Percentiles rank a stretch among this genome's conserved stretches.
Evolutionary conservation across 345 rosid genomes (phyloP).

Genomic region (Euclidium syriacum): DNA sequence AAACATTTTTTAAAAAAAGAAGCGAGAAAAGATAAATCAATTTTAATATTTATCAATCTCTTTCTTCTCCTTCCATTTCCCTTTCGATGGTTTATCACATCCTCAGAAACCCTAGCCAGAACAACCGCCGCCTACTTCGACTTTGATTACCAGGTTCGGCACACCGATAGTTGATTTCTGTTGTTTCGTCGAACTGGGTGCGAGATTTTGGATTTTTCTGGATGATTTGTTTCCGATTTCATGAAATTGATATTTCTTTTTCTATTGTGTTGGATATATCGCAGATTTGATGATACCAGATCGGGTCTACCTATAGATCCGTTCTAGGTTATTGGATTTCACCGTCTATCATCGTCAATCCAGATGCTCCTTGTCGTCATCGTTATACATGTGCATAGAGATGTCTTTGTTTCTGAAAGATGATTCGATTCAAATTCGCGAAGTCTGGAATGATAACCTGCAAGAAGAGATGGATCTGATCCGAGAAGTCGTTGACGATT

Average conservation of each 20-base stretch:
- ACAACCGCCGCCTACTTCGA: conserved; percentile 4
- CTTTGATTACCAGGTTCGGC: conserved; percentile 17
- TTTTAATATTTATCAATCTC: not conserved
- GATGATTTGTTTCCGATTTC: not conserved
- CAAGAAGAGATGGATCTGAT: conserved; percentile 62
- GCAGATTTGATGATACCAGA: conserved; percentile 28
- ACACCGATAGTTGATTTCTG: not conserved
- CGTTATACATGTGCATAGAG: conserved; percentile 5
- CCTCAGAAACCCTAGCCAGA: conserved; percentile 21
- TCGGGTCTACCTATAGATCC: conserved; percentile 29
- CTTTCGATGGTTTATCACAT: conserved; percentile 15
- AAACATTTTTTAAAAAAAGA: not conserved
- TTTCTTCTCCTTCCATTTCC: not conserved
- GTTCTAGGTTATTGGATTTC: conserved; percentile 12
- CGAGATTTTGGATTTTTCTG: not conserved
- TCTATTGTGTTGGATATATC: not conserved
- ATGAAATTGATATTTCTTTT: not conserved
- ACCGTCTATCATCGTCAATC: not conserved
- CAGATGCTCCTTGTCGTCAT: conserved; percentile 7
- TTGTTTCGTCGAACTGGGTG: not conserved
- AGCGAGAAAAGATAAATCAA: not conserved
- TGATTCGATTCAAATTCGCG: conserved; percentile 75
- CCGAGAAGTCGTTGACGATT: conserved; percentile 62
- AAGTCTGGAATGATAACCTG: conserved; percentile 75
- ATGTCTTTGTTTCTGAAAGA: conserved; percentile 70